Percentiles rank a stretch among this genome's conserved stretches.
Conservation (phyloP, 2,329 filamentous ascomycete species). For the Cladophialophora bantiana region DNA sequence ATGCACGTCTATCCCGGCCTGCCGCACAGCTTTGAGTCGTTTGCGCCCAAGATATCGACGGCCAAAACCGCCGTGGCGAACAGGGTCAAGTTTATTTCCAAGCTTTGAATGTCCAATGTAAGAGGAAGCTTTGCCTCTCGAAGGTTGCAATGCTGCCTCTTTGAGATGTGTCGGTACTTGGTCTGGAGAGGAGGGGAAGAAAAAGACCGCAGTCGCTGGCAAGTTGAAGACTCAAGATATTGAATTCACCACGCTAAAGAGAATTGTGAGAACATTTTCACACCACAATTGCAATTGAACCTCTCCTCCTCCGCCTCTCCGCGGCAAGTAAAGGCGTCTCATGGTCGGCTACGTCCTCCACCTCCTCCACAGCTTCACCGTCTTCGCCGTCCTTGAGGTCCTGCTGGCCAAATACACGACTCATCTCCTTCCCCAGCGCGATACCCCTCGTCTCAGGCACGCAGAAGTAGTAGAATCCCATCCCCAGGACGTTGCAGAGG, state of each 20-base stretch:
- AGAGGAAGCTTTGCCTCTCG: background rate
- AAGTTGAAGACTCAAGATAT: too few relatives aligned
- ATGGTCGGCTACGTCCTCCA: background rate
- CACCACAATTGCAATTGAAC: conserved; percentile 13
- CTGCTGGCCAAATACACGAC: conserved; percentile 20
- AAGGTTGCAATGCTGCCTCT: background rate
- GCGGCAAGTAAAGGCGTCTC: conserved; percentile 5
- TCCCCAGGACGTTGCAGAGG: conserved; percentile 15
- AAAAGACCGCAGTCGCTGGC: background rate
- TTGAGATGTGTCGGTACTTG: background rate
- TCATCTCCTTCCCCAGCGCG: conserved; percentile 28
- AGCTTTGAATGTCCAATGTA: background rate
- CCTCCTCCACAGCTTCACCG: background rate
- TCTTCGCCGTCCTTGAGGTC: conserved; percentile 11
- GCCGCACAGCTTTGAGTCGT: conserved; percentile 51
- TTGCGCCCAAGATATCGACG: conserved; percentile 36
- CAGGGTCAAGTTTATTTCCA: conserved; percentile 30
- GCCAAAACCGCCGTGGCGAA: conserved; percentile 32
- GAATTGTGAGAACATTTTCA: background rate
- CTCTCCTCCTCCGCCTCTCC: conserved; percentile 10
- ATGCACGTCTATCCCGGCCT: conserved; percentile 54
- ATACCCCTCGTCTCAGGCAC: conserved; percentile 33
- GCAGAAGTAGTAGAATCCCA: conserved; percentile 25
- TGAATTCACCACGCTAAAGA: background rate
- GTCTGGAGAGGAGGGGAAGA: background rate